These are phyloP conservation scores for Aphanomyces astaci DNA, from an alignment of 352 stramenopile species.

Conservation along the genomic window DNA sequence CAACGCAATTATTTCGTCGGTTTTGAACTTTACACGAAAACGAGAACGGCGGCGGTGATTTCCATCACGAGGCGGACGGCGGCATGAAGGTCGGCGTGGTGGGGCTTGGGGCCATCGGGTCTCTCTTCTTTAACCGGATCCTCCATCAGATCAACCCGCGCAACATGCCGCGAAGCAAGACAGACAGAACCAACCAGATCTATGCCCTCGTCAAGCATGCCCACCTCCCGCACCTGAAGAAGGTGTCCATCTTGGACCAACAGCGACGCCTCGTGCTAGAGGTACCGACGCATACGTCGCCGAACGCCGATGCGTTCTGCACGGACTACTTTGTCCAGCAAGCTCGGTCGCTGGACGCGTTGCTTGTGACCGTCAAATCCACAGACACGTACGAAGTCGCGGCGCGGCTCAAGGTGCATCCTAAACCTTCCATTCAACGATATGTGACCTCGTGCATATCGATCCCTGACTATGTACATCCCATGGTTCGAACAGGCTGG, in stretches of 20 bases:
- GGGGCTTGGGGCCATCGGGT: conserved; percentile 60
- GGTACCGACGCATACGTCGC: background rate
- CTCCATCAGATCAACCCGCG: conserved; percentile 17
- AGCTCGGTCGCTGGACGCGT: conserved; percentile 37
- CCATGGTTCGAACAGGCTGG: conserved; percentile 14
- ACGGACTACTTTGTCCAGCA: background rate
- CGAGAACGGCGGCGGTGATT: background rate
- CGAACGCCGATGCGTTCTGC: background rate
- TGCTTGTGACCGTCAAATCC: conserved; percentile 61
- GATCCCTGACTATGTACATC: too few relatives aligned
- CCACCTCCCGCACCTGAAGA: conserved; percentile 31
- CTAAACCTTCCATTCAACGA: too few relatives aligned
- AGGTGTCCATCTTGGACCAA: conserved; percentile 9
- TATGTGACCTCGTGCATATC: background rate
- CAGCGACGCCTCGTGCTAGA: conserved; percentile 37
- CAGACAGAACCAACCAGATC: conserved; percentile 21
- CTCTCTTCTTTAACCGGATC: conserved; percentile 47
- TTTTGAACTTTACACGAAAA: conserved; percentile 7
- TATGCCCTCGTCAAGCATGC: conserved; percentile 45
- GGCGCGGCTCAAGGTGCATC: conserved; percentile 8
- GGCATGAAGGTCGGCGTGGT: conserved; percentile 39
- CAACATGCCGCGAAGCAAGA: background rate
- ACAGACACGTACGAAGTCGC: conserved; percentile 40
- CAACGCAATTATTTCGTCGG: too few relatives aligned
- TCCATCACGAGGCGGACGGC: background rate